phyloP scores from a whole-genome alignment of 176 grass and related monocot species.

The Aegilops longissima region DNA sequence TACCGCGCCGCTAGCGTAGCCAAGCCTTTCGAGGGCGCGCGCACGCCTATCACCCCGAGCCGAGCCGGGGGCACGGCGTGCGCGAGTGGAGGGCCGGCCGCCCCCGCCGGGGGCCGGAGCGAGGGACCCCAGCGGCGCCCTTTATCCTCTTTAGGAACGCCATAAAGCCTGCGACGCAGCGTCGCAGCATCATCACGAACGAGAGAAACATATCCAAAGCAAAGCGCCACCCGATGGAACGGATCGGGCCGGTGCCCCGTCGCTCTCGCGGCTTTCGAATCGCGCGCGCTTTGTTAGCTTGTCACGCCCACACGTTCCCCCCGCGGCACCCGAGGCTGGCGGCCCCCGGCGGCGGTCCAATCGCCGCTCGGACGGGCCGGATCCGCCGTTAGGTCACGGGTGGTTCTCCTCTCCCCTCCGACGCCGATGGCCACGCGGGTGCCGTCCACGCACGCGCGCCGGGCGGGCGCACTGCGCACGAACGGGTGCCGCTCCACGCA shows the following conservation, averaged over 20 bases:
- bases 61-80: constrained; percentile 39
- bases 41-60: constrained; percentile 27
- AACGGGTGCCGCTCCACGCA: background rate
- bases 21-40: background rate
- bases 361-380: background rate
- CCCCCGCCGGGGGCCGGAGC: background rate
- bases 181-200: background rate
- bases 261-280: constrained; percentile 19
- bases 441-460: background rate
- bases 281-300: constrained; percentile 26
- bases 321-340: background rate
- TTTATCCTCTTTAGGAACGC: constrained; percentile 15
- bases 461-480: background rate
- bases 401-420: constrained; percentile 23
- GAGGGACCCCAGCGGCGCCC: background rate
- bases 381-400: constrained; percentile 38
- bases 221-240: background rate
- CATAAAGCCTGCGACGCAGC: constrained; percentile 12
- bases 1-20: background rate
- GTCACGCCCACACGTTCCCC: constrained; percentile 28
- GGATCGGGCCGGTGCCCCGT: constrained; percentile 24
- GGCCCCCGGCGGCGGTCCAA: background rate
- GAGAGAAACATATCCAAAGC: constrained; percentile 10
- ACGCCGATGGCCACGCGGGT: constrained; percentile 20
- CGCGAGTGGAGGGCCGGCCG: background rate